Evolutionary conservation across 1,284 basidiomycete genomes (phyloP).

Genomic region (Tilletia indica): DNA sequence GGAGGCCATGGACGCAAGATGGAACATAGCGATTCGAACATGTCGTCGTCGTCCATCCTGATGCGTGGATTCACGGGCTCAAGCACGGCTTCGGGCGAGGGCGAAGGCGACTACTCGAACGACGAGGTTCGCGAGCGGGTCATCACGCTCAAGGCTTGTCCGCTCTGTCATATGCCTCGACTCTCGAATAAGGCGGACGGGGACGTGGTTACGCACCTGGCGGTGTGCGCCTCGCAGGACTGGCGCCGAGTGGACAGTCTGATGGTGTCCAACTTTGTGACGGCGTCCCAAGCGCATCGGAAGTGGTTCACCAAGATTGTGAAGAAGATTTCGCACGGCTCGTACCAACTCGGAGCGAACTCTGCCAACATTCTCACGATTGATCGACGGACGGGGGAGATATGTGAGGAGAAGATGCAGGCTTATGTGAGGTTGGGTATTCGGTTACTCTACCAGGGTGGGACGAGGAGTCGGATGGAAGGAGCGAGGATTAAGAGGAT

Average conservation of each 20-base stretch:
- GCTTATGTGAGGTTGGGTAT: slow-evolving; percentile 92
- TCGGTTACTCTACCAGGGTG: slow-evolving; percentile 82
- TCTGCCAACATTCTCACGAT: slow-evolving; percentile 78
- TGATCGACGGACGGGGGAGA: slow-evolving; percentile 74
- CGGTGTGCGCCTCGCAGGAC: slow-evolving; percentile 84
- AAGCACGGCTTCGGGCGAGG: background rate
- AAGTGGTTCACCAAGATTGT: slow-evolving; percentile 94
- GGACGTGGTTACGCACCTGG: slow-evolving; percentile 83
- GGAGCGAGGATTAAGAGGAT: slow-evolving; percentile 76
- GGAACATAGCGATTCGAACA: slow-evolving; percentile 28
- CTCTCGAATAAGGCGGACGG: slow-evolving; percentile 81
- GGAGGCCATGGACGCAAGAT: slow-evolving; percentile 26
- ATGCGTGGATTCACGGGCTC: background rate
- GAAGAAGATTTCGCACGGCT: slow-evolving; percentile 69
- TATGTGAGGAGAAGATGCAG: slow-evolving; percentile 97
- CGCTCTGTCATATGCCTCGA: slow-evolving; percentile 83
- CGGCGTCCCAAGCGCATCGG: slow-evolving; percentile 88
- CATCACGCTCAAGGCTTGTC: slow-evolving; percentile 91
- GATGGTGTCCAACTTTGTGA: slow-evolving; percentile 86
- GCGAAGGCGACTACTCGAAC: background rate
- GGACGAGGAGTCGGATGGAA: slow-evolving; percentile 80
- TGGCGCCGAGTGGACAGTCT: slow-evolving; percentile 76
- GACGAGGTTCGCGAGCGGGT: slow-evolving; percentile 66
- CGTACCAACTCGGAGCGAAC: slow-evolving; percentile 83
- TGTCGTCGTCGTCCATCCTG: slow-evolving; percentile 29